These are phyloP conservation scores for Papilionanthe hybrid DNA, from an alignment of 116 monocot species.

Conservation along the genomic window DNA sequence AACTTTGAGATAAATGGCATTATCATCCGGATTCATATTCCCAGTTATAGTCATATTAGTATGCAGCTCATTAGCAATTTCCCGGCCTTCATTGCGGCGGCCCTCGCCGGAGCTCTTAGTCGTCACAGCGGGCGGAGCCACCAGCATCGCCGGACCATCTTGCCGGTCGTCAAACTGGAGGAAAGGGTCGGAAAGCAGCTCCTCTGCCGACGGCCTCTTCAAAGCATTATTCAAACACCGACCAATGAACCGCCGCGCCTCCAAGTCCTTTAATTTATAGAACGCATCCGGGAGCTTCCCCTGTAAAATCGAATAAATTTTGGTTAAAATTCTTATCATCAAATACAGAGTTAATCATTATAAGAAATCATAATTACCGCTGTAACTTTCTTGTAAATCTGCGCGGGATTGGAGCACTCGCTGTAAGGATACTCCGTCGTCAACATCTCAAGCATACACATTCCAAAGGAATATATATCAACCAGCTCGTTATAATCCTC, in stretches of 20 bases:
- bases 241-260: conserved; percentile 67
- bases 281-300: conserved; percentile 88
- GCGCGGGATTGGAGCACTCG: conserved; percentile 93
- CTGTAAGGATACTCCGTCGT: conserved; percentile 86
- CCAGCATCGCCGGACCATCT: background rate
- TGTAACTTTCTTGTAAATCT: conserved; percentile 97
- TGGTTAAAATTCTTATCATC: no score
- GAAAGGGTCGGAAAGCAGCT: conserved; percentile 76
- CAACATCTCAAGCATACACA: conserved; percentile 98
- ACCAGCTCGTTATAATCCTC: conserved; percentile 94
- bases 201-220: conserved; percentile 66
- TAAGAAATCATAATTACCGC: conserved; percentile 21
- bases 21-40: conserved; percentile 66
- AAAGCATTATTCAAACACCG: conserved; percentile 58
- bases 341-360: no score
- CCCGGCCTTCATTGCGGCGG: background rate
- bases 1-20: conserved; percentile 82
- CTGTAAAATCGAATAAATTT: conserved; percentile 20
- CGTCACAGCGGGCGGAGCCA: background rate
- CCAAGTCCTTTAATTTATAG: conserved; percentile 49
- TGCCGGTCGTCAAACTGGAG: conserved; percentile 28
- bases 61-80: background rate
- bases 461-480: conserved; percentile 92
- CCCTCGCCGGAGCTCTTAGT: background rate
- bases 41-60: conserved; percentile 78